Evolutionary conservation across 192 early-diverging fungal genomes (phyloP).

Genomic region (Coemansia sp.): DNA sequence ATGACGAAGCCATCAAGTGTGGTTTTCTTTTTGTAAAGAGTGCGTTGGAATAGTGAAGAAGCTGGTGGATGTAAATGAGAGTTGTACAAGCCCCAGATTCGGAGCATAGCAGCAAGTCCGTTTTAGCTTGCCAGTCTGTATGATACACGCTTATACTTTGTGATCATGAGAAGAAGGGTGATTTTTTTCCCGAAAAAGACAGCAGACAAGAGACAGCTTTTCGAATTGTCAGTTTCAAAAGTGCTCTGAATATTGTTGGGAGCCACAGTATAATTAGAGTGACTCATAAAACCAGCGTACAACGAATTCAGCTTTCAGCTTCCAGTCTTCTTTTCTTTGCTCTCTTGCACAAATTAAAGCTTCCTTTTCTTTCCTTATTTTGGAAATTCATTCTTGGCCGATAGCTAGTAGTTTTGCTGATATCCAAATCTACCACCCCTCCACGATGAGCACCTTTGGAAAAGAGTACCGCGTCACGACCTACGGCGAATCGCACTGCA

Average conservation of each 20-base stretch:
- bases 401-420: background rate
- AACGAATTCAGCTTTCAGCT: background rate
- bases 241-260: too few relatives aligned
- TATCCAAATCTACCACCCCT: too few relatives aligned
- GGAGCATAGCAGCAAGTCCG: background rate
- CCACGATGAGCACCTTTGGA: conserved; percentile 80
- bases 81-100: too few relatives aligned
- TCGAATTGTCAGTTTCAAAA: background rate
- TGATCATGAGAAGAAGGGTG: background rate
- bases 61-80: background rate
- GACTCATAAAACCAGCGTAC: background rate
- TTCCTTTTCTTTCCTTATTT: background rate
- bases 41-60: too few relatives aligned
- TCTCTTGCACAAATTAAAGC: background rate
- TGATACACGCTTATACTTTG: background rate
- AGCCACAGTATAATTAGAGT: too few relatives aligned
- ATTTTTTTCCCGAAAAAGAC: too few relatives aligned
- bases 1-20: conserved; percentile 17
- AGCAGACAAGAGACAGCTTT: background rate
- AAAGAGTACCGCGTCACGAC: conserved; percentile 86
- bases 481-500: conserved; percentile 98
- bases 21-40: background rate
- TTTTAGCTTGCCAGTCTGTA: background rate
- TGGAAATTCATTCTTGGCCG: background rate
- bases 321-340: background rate